These are phyloP conservation scores for Penicillium occitanis DNA, from an alignment of 2,329 filamentous ascomycete species.

Conservation along the genomic window DNA sequence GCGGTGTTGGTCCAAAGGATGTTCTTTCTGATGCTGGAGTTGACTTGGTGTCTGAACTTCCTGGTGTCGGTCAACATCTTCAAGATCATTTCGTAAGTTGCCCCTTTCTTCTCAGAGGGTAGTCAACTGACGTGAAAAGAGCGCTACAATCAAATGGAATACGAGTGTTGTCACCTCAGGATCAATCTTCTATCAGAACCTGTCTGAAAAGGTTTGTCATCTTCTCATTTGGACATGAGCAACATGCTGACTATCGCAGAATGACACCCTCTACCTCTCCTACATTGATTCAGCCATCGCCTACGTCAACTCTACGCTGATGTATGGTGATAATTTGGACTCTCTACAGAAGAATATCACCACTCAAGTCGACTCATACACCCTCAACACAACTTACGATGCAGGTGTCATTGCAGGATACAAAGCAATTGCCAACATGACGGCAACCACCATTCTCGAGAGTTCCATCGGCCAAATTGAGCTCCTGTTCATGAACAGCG, in stretches of 20 bases:
- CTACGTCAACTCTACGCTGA: slow-evolving; percentile 28
- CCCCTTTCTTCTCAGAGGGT: too few species aligned
- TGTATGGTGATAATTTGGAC: slow-evolving; percentile 25
- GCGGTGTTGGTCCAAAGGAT: slow-evolving; percentile 57
- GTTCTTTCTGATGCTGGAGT: slow-evolving; percentile 48
- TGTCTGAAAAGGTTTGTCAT: slow-evolving; percentile 29
- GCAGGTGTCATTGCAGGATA: slow-evolving; percentile 29
- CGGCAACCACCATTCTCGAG: slow-evolving; percentile 28
- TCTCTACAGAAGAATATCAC: slow-evolving; percentile 24
- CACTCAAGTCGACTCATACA: slow-evolving; percentile 23
- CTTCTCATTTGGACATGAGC: background rate
- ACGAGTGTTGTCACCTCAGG: slow-evolving; percentile 33
- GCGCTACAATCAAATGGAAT: slow-evolving; percentile 32
- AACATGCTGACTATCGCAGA: slow-evolving; percentile 23
- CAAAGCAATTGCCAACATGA: slow-evolving; percentile 32
- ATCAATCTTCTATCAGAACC: slow-evolving; percentile 30
- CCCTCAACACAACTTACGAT: slow-evolving; percentile 29
- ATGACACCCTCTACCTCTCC: slow-evolving; percentile 29
- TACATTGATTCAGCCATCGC: slow-evolving; percentile 32
- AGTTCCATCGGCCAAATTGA: slow-evolving; percentile 30
- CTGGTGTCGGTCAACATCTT: slow-evolving; percentile 52
- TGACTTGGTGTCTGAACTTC: slow-evolving; percentile 46
- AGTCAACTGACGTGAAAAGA: slow-evolving; percentile 24
- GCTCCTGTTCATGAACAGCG: slow-evolving; percentile 33
- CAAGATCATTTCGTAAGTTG: slow-evolving; percentile 48